A percentile compares a stretch with the other conserved stretches of the same genome.
Evolutionary conservation across 352 stramenopile genomes (phyloP).

Genomic region (Halophytophthora batemanensis): DNA sequence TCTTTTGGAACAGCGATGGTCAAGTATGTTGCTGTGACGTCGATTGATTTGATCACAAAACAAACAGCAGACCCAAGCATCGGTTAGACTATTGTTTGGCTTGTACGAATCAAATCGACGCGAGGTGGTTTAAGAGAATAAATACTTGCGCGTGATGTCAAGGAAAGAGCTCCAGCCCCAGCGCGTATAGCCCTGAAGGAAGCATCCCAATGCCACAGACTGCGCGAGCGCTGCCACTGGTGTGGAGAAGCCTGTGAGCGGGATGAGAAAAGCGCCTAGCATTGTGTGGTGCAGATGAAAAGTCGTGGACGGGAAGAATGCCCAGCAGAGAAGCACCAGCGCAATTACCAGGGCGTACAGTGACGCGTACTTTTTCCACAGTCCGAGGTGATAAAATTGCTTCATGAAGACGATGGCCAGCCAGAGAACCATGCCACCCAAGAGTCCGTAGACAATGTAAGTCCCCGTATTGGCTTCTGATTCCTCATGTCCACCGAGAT

Average conservation of each 20-base stretch:
- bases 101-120: neutral
- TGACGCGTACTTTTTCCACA: slow-evolving; percentile 35
- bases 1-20: slow-evolving; percentile 39
- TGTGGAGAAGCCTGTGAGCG: slow-evolving; percentile 68
- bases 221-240: slow-evolving; percentile 53
- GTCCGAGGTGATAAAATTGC: slow-evolving; percentile 36
- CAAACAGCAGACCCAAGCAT: neutral
- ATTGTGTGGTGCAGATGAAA: slow-evolving; percentile 81
- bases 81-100: neutral
- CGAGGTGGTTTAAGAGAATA: neutral
- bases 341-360: slow-evolving; percentile 34
- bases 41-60: too few species aligned
- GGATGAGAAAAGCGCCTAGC: slow-evolving; percentile 56
- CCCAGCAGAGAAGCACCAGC: slow-evolving; percentile 39
- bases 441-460: slow-evolving; percentile 52
- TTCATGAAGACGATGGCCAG: slow-evolving; percentile 36
- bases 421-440: slow-evolving; percentile 27
- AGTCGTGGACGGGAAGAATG: slow-evolving; percentile 49
- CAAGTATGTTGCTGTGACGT: slow-evolving; percentile 52
- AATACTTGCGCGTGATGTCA: slow-evolving; percentile 49
- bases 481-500: slow-evolving; percentile 61
- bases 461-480: slow-evolving; percentile 43
- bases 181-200: slow-evolving; percentile 71
- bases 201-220: slow-evolving; percentile 46
- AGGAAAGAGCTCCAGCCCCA: slow-evolving; percentile 78